Evolutionary conservation across 129 eudicot species (phyloP), one percentile per base, ranked within the genome.

Genomic region (Flaveria linearis): DNA sequence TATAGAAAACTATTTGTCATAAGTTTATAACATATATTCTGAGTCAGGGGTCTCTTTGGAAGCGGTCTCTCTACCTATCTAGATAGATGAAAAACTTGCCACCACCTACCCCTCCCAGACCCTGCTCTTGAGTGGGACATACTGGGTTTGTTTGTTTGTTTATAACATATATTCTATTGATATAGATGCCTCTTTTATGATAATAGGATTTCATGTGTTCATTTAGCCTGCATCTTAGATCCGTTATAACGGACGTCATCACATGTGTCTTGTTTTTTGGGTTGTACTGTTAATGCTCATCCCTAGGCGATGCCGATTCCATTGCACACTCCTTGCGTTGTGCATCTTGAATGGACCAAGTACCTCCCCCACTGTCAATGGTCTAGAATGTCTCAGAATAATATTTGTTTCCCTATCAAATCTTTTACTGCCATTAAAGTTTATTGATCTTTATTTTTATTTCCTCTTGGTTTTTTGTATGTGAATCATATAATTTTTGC

Each of bases 171-270:
- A 71, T 22, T 76, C 2, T 52, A 33, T 30, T 20, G 65, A 36
- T 51, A 57, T 75, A n/a, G 50, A 45, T 58, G 9, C 49, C 26
- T 75, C 1, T 26, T 46, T 75, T 12, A 23, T 36, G 26, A 30
- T 41, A 53, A 16, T 60, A 4, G 42, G 53, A 17, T 56, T 72
- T 53, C 39, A 36, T 53, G 17, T 60, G 23, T 23, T 60, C 26
- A 45, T 74, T 53, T 60, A 62, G 55, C 50, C 70, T 75, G 72
- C 56, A 63, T 23, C 20, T 28, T 50, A n/a, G n/a, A 33, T 76
- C 80, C 73, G 67, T 51, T 51, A 66, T 58, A 75, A 62, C 79
- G 80, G 80, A 73, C 78, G 85, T 77, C 84, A 72, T 75, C 68
- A 81, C 85, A 83, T 77, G 78, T 78, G 68, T 71, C 62, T 76